Conservation (phyloP, 2,329 filamentous ascomycete genomes). For the Talaromyces pinophilus region DNA sequence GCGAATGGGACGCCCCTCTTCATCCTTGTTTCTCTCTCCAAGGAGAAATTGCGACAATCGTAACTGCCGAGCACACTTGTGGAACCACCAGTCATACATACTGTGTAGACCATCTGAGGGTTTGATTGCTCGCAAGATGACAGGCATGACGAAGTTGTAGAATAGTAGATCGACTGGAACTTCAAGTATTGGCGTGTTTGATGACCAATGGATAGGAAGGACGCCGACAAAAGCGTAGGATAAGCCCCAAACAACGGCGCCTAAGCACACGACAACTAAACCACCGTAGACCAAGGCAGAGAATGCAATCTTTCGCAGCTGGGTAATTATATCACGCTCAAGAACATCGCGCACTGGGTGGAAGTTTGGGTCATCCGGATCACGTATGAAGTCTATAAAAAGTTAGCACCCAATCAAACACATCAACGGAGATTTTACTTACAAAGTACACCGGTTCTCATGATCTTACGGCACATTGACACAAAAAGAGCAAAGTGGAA, state of each 20-base stretch:
- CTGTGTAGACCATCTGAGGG: constrained; percentile 79
- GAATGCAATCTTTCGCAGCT: constrained; percentile 93
- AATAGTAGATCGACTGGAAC: constrained; percentile 93
- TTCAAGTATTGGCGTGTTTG: constrained; percentile 86
- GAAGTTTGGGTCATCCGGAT: constrained; percentile 97
- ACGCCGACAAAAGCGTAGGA: constrained; percentile 67
- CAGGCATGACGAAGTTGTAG: constrained; percentile 93
- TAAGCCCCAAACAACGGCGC: constrained; percentile 94
- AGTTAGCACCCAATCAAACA: constrained; percentile 17
- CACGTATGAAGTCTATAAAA: constrained; percentile 83
- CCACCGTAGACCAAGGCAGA: constrained; percentile 94
- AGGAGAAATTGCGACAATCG: constrained; percentile 92
- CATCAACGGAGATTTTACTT: constrained; percentile 44
- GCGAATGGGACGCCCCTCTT: constrained; percentile 70
- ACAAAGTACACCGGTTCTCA: constrained; percentile 92
- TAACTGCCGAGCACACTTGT: constrained; percentile 74
- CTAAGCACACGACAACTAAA: constrained; percentile 86
- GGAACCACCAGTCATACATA: constrained; percentile 97
- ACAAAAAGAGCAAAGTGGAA: constrained; percentile 99
- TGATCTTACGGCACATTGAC: constrained; percentile 97
- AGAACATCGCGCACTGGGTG: constrained; percentile 96
- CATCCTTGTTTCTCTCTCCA: constrained; percentile 74
- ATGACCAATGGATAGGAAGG: constrained; percentile 89
- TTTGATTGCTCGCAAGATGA: constrained; percentile 79
- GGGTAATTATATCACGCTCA: constrained; percentile 86